Base-by-base conservation (phyloP, 129 eudicot genomes). In the Centaurea solstitialis region DNA sequence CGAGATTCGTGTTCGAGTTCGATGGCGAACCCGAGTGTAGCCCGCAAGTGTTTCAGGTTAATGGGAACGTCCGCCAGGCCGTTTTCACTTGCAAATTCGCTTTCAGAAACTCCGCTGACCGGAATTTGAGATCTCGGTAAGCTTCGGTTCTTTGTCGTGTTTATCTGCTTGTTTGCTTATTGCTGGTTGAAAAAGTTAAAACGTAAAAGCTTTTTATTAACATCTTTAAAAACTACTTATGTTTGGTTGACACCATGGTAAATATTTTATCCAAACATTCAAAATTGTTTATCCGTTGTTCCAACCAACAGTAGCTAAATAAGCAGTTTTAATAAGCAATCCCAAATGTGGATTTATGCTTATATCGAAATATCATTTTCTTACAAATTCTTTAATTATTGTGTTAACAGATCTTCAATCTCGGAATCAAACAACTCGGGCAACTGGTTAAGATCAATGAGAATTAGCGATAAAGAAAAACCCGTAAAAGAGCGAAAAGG, bases 21-120 rank as follows among this genome's bases (percentile, higher is more conserved):
- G 98, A 89, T 70, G 97, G 96, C 0, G 93, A 91, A 66, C 97
- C 98, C 0, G 97, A 92, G 87, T 92, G 98, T 76, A 92, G 96
- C 41, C 98, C 98, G 4, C 98, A 92, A 37, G 96, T 94, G 18
- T 94, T 92, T 80, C 98, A 94, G 73, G 91, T 92, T 15, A 91
- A 92, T 45, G 97, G 98, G 72, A 92, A 91, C 72, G 90, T 94
- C 7, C 83, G 83, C 61, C 98, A 92, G 69, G 96, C 98, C 23
- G 98, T 92, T 70, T 94, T 94, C 11, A 87, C 96, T 79, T 94
- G 98, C 90, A 90, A 88, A 86, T 94, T 94, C 75, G 68, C 91
- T 20, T 88, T 87, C 84, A 88, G 93, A 74, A 89, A 81, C 62
- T 69, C 86, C 9, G 87, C 85, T 1, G 97, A 92, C 0, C 83